Conservation (phyloP, 2,329 filamentous ascomycete genomes). For the Penicillium sp. region DNA sequence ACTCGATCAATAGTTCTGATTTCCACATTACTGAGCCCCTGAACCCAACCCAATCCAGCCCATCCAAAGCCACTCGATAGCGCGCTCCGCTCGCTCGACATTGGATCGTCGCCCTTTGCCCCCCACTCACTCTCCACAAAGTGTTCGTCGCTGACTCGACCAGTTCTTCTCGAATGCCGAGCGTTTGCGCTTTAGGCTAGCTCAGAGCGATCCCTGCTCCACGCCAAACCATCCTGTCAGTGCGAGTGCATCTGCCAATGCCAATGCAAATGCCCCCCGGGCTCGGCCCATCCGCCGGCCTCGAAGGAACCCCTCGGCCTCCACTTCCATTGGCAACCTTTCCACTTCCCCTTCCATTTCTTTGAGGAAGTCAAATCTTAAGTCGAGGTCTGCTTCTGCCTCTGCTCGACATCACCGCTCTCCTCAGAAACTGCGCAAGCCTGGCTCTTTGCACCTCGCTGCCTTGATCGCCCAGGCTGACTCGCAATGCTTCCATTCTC, state of each 20-base stretch:
- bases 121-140: constrained; percentile 14
- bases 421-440: constrained; percentile 38
- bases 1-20: too few relatives aligned
- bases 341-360: not conserved
- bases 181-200: constrained; percentile 42
- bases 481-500: constrained; percentile 68
- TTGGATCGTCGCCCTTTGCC: constrained; percentile 3
- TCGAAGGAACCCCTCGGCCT: not conserved
- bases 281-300: not conserved
- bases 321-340: too few relatives aligned
- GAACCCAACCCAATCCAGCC: too few relatives aligned
- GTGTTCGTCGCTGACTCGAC: constrained; percentile 23
- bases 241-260: constrained; percentile 8
- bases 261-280: not conserved
- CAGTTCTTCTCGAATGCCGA: constrained; percentile 49
- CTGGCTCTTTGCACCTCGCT: constrained; percentile 40
- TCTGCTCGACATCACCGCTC: too few relatives aligned
- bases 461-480: constrained; percentile 57
- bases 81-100: not conserved
- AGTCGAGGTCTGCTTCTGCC: too few relatives aligned
- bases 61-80: too few relatives aligned
- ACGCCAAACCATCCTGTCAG: constrained; percentile 19
- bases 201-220: constrained; percentile 33
- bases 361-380: too few relatives aligned
- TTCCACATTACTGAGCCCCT: too few relatives aligned